phyloP scores from a whole-genome alignment of 2,329 filamentous ascomycete genomes.

The Trichoderma guizhouense region DNA sequence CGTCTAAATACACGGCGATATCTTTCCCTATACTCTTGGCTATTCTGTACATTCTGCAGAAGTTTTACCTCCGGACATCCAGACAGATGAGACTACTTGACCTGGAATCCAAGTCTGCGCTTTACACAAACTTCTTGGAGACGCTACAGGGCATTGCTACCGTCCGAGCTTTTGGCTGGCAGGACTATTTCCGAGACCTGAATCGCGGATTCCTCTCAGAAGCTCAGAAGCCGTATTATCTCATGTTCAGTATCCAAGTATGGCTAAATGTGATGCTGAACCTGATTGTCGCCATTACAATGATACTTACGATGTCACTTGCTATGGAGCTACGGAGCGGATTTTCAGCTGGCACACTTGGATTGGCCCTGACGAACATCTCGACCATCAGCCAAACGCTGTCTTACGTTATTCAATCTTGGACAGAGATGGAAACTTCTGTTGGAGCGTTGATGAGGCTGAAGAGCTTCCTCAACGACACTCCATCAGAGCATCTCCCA shows the following conservation, averaged over 20 bases:
- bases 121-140: constrained; percentile 29
- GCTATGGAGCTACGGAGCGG: background rate
- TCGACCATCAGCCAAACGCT: background rate
- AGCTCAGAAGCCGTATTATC: background rate
- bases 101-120: constrained; percentile 44
- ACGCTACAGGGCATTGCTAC: constrained; percentile 46
- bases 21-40: constrained; percentile 33
- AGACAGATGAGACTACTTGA: constrained; percentile 55
- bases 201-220: background rate
- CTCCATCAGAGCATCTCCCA: constrained; percentile 24
- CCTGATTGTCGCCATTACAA: background rate
- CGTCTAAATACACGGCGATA: background rate
- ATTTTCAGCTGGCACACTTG: background rate
- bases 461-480: constrained; percentile 30
- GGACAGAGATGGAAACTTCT: constrained; percentile 38
- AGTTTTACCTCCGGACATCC: constrained; percentile 54
- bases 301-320: background rate
- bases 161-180: constrained; percentile 53
- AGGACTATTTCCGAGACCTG: constrained; percentile 19
- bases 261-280: background rate
- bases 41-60: constrained; percentile 44
- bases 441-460: constrained; percentile 35
- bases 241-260: background rate
- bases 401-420: constrained; percentile 19
- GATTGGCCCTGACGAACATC: background rate